Conservation (phyloP, 495 filamentous ascomycete species). For the Trichoderma gamsii region DNA sequence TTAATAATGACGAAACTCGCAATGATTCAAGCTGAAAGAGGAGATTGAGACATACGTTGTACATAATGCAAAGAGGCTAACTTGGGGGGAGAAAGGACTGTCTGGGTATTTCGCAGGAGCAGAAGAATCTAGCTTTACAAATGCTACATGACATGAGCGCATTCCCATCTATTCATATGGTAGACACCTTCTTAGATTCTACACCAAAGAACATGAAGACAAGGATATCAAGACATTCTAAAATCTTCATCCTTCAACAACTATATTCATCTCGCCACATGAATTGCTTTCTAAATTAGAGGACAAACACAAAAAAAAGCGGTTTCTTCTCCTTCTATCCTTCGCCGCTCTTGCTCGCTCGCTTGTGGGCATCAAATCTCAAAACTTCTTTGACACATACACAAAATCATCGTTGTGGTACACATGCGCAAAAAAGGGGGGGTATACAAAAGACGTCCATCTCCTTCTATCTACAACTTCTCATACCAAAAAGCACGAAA, state of each 20-base stretch:
- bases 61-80: too few relatives aligned
- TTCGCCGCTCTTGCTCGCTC: neutral
- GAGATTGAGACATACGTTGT: too few relatives aligned
- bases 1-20: neutral
- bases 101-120: too few relatives aligned
- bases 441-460: neutral
- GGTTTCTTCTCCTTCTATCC: neutral
- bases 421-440: neutral
- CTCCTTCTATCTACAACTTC: neutral
- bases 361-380: neutral
- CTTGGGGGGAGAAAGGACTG: too few relatives aligned
- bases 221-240: too few relatives aligned
- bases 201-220: too few relatives aligned
- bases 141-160: too few relatives aligned
- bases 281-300: neutral
- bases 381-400: neutral
- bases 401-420: neutral
- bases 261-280: neutral
- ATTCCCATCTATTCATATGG: too few relatives aligned
- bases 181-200: too few relatives aligned
- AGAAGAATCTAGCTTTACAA: too few relatives aligned
- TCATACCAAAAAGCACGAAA: neutral
- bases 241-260: too few relatives aligned
- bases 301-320: too few relatives aligned
- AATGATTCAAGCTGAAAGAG: neutral